phyloP scores from a whole-genome alignment of 495 filamentous ascomycete species.

The Thozetella sp. region DNA sequence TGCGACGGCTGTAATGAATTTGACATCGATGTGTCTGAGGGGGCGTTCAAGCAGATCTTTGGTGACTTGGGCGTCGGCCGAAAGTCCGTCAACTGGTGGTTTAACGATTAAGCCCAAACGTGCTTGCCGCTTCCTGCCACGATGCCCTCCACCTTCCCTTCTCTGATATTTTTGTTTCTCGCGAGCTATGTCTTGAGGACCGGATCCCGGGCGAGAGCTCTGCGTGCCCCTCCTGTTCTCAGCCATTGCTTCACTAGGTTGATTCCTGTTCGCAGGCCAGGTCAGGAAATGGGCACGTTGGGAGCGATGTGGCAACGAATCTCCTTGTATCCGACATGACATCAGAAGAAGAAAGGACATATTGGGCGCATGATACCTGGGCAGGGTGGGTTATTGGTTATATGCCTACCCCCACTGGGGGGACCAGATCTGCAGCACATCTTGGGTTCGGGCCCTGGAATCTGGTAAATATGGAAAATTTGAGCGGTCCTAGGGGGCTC shows the following conservation, averaged over 20 bases:
- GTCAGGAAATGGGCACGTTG: not conserved
- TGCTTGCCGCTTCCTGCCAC: not conserved
- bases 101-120: conserved; percentile 29
- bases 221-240: not conserved
- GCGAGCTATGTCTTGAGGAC: not conserved
- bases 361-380: not conserved
- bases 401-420: no score
- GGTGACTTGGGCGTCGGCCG: conserved; percentile 35
- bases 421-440: no score
- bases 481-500: no score
- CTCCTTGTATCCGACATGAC: not conserved
- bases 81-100: conserved; percentile 34
- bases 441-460: no score
- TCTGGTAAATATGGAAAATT: no score
- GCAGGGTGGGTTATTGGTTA: no score
- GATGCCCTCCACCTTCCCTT: not conserved
- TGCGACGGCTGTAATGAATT: conserved; percentile 64
- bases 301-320: conserved; percentile 1
- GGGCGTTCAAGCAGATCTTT: conserved; percentile 44
- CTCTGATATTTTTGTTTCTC: not conserved
- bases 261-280: not conserved
- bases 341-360: not conserved
- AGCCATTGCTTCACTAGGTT: not conserved
- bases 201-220: conserved; percentile 5
- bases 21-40: conserved; percentile 50